Evolutionary conservation across 2,329 filamentous ascomycete genomes (phyloP).

Genomic region (Diaporthe aspalathi): DNA sequence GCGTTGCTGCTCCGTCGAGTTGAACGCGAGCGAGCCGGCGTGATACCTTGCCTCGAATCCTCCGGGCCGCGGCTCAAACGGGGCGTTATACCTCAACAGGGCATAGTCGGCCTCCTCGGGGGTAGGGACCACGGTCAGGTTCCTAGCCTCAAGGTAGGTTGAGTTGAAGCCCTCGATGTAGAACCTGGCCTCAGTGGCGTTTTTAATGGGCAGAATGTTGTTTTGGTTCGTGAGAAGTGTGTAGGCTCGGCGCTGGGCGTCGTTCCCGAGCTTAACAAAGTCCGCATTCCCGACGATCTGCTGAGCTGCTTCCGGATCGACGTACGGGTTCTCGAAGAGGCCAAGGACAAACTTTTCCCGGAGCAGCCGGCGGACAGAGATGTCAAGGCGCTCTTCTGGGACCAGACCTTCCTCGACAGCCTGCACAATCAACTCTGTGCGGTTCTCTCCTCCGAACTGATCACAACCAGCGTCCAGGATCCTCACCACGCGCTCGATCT

Average conservation of each 20-base stretch:
- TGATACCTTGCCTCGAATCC: slow-evolving; percentile 3
- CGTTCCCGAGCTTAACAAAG: slow-evolving; percentile 52
- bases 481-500: slow-evolving; percentile 54
- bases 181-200: slow-evolving; percentile 47
- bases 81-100: slow-evolving; percentile 8
- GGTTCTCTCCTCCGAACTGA: slow-evolving; percentile 62
- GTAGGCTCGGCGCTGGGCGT: slow-evolving; percentile 48
- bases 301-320: slow-evolving; percentile 56
- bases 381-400: slow-evolving; percentile 56
- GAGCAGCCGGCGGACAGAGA: slow-evolving; percentile 58
- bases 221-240: slow-evolving; percentile 42
- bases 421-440: slow-evolving; percentile 60
- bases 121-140: neutral
- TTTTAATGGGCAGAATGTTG: slow-evolving; percentile 38
- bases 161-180: slow-evolving; percentile 13
- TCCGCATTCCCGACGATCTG: slow-evolving; percentile 57
- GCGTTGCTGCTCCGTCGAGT: neutral
- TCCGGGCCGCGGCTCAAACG: slow-evolving; percentile 8
- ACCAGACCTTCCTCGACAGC: slow-evolving; percentile 55
- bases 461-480: slow-evolving; percentile 63
- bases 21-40: slow-evolving; percentile 8
- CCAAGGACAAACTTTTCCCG: slow-evolving; percentile 63
- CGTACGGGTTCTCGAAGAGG: slow-evolving; percentile 63
- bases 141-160: slow-evolving; percentile 8
- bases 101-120: slow-evolving; percentile 21